A percentile compares a stretch with the other conserved stretches of the same genome.
Evolutionary conservation across 306 rosid species (phyloP).

Genomic region (Quercus engelmannii): DNA sequence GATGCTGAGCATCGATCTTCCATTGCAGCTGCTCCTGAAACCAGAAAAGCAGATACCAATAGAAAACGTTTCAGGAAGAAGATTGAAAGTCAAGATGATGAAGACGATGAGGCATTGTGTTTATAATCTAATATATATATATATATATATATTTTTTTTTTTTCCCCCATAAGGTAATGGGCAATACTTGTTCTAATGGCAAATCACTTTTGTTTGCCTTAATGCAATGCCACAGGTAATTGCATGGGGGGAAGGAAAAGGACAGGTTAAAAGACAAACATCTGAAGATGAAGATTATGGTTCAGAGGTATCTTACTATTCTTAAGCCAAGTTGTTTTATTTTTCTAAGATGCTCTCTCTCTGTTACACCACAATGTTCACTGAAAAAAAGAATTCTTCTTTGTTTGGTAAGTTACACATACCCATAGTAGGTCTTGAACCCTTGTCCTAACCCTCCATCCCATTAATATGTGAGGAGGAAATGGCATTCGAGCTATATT

Average conservation of each 20-base stretch:
- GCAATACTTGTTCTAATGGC: constrained; percentile 25
- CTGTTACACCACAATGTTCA: not conserved
- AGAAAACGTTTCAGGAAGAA: constrained; percentile 78
- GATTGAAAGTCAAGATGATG: constrained; percentile 56
- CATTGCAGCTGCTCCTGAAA: constrained; percentile 26
- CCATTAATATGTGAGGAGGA: not conserved
- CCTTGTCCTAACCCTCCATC: not conserved
- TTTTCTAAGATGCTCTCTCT: not conserved
- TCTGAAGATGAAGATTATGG: constrained; percentile 51
- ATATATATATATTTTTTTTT: not conserved
- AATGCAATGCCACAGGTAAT: constrained; percentile 52
- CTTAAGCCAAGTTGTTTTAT: not conserved
- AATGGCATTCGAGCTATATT: too few relatives aligned
- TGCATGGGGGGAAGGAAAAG: constrained; percentile 42
- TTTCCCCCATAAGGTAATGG: constrained; percentile 24
- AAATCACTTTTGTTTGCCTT: constrained; percentile 30
- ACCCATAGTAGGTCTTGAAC: too few relatives aligned
- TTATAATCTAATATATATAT: constrained; percentile 26
- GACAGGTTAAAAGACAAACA: constrained; percentile 61
- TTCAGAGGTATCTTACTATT: constrained; percentile 60
- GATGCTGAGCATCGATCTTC: constrained; percentile 34
- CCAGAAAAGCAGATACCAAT: constrained; percentile 36
- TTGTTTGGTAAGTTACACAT: too few relatives aligned
- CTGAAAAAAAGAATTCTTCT: too few relatives aligned
- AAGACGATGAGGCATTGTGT: constrained; percentile 63